These are phyloP conservation scores for Posidonia oceanica DNA, from an alignment of 116 monocot species.

Conservation along the genomic window DNA sequence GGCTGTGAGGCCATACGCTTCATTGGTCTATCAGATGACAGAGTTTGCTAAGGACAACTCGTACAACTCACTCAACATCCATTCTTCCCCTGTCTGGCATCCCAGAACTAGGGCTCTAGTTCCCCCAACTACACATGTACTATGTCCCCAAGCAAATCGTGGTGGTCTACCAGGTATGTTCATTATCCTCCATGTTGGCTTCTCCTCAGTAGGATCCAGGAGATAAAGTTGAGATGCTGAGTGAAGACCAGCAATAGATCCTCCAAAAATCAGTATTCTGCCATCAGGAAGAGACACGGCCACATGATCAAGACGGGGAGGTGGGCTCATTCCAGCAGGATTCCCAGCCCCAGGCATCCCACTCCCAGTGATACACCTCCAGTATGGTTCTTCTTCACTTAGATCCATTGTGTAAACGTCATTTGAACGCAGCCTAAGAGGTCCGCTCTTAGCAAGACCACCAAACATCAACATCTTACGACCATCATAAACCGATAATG, in stretches of 20 bases:
- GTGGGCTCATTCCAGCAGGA: constrained; percentile 54
- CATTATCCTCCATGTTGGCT: constrained; percentile 60
- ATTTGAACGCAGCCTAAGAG: constrained; percentile 47
- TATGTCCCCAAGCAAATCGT: constrained; percentile 65
- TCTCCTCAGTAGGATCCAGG: constrained; percentile 54
- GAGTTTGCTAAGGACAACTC: constrained; percentile 36
- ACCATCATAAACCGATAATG: constrained; percentile 51
- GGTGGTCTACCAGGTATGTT: constrained; percentile 57
- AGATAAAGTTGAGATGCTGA: constrained; percentile 57
- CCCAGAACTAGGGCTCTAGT: constrained; percentile 50
- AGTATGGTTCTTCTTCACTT: constrained; percentile 50
- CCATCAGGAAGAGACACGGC: constrained; percentile 64
- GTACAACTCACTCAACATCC: constrained; percentile 55
- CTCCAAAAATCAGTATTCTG: constrained; percentile 64
- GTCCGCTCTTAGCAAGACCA: constrained; percentile 68
- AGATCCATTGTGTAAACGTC: constrained; percentile 73
- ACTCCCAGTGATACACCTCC: constrained; percentile 61
- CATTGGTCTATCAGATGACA: background rate
- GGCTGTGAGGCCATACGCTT: background rate
- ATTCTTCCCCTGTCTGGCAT: constrained; percentile 63
- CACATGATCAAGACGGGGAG: constrained; percentile 77
- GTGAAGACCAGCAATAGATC: constrained; percentile 55
- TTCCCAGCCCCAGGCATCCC: constrained; percentile 78
- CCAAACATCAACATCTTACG: constrained; percentile 78
- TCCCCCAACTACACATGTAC: constrained; percentile 61